phyloP scores from a whole-genome alignment of 805 yeast genomes.

The Ogataea saltuana region DNA sequence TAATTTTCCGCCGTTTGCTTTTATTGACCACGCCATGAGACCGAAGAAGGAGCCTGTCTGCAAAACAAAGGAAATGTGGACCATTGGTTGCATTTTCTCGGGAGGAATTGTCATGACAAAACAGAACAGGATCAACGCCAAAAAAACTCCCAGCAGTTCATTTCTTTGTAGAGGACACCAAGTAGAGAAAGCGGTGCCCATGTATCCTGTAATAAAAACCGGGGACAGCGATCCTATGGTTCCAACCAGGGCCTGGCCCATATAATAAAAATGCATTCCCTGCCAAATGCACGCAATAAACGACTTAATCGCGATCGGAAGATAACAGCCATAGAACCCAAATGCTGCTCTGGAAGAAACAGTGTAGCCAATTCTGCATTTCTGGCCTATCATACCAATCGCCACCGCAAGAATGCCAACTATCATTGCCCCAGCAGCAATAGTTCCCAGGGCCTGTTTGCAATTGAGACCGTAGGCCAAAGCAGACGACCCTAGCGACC shows the following conservation, averaged over 20 bases:
- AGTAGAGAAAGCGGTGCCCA: slow-evolving; percentile 28
- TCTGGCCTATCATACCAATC: slow-evolving; percentile 53
- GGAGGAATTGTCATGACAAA: slow-evolving; percentile 38
- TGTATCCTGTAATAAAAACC: slow-evolving; percentile 28
- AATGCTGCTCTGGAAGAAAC: slow-evolving; percentile 44
- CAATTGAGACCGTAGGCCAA: slow-evolving; percentile 30
- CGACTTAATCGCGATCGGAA: slow-evolving; percentile 45
- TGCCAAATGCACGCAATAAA: slow-evolving; percentile 49
- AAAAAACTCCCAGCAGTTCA: slow-evolving; percentile 40
- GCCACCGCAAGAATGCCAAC: slow-evolving; percentile 45
- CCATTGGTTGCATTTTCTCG: slow-evolving; percentile 31
- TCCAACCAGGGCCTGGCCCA: slow-evolving; percentile 44
- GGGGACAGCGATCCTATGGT: slow-evolving; percentile 43
- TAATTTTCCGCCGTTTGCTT: slow-evolving; percentile 33
- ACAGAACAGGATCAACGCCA: slow-evolving; percentile 43
- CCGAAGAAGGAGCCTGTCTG: slow-evolving; percentile 32
- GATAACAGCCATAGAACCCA: slow-evolving; percentile 47
- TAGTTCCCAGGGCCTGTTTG: slow-evolving; percentile 43
- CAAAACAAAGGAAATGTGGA: slow-evolving; percentile 27
- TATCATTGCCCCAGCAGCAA: slow-evolving; percentile 46
- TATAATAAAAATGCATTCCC: slow-evolving; percentile 45
- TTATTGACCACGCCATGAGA: slow-evolving; percentile 31
- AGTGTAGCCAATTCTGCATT: slow-evolving; percentile 52
- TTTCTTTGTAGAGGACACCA: slow-evolving; percentile 39
- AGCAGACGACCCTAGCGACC: slow-evolving; percentile 24